Evolutionary conservation across 2,329 filamentous ascomycete species (phyloP), one percentile per base, ranked within the genome.

Genomic region (Sarocladiaceae sp.): DNA sequence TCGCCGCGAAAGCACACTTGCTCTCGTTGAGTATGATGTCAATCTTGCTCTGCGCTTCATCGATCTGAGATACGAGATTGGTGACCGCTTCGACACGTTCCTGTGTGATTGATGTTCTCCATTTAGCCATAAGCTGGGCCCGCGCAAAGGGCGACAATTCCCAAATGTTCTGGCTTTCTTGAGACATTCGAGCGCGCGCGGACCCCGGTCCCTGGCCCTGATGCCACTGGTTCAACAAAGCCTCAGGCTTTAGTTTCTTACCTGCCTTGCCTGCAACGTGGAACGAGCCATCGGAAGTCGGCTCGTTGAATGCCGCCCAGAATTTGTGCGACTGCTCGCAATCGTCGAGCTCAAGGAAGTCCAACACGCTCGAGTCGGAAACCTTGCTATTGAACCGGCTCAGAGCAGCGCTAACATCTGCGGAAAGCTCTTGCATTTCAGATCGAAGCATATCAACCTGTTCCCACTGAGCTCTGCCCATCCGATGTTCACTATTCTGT

Each of bases 221-320:
- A 0, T 54, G n/a, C 65, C 65, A 67, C 3, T 23, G 7, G 0
- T 51, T 12, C 25, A 64, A 60, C 0, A 66, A 26, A 2, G 57
- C 28, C 0, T 56, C 54, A 0, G 65, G 53, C 0, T 57, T 56
- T 7, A 86, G 59, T 0, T 25, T 15, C 40, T 73, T 79, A 1
- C 79, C 79, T 0, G 67, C 59, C 5, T 62, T 68, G 0, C 75
- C 81, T 0, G 82, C 71, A 0, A 64, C 54, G 0, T 42, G 59
- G 68, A 79, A 82, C 0, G 73, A 79, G 22, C 76, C 68, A 0
- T 70, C 56, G 0, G 62, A 55, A 0, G 67, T 55, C 0, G 83
- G 81, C 0, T 84, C 55, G 1, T 61, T 62, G 7, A 90, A 79
- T 0, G 84, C 82, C 2, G 79, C 70, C 59, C 76, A 82, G 54